A percentile compares a stretch with the other conserved stretches of the same genome.
Evolutionary conservation across 202 grass and related monocot species (phyloP).

Genomic region (Setaria viridis): DNA sequence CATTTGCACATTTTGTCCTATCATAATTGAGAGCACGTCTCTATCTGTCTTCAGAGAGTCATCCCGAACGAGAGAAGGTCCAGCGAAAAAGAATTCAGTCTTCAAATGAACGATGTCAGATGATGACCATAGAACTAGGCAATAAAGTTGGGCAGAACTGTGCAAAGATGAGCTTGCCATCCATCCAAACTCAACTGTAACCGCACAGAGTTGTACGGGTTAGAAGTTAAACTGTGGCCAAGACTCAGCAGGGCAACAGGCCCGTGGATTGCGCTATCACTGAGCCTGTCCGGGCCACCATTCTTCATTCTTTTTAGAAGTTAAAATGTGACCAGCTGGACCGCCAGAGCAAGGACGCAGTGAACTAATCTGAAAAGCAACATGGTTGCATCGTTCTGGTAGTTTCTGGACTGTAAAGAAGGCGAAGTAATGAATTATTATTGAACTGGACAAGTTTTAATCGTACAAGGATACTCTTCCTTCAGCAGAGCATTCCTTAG

Average conservation of each 20-base stretch:
- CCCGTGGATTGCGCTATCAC: no score
- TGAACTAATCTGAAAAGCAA: background rate
- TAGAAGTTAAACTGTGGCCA: background rate
- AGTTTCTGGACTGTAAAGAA: background rate
- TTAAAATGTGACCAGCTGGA: background rate
- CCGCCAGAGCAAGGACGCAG: background rate
- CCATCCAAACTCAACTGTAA: background rate
- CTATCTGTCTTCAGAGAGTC: background rate
- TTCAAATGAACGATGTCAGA: background rate
- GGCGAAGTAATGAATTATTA: background rate
- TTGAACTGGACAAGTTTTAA: background rate
- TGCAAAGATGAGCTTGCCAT: background rate
- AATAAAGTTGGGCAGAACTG: background rate
- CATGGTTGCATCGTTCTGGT: background rate
- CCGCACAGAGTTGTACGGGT: background rate
- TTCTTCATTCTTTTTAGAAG: background rate
- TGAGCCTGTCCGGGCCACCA: no score
- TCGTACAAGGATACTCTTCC: background rate
- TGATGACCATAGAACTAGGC: background rate
- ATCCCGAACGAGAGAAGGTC: background rate
- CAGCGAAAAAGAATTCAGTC: background rate
- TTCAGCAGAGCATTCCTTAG: background rate
- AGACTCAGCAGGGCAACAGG: no score
- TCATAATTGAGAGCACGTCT: background rate
- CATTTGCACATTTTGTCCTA: background rate